Evolutionary conservation across 306 rosid species (phyloP).

Genomic region (Rosa persica): DNA sequence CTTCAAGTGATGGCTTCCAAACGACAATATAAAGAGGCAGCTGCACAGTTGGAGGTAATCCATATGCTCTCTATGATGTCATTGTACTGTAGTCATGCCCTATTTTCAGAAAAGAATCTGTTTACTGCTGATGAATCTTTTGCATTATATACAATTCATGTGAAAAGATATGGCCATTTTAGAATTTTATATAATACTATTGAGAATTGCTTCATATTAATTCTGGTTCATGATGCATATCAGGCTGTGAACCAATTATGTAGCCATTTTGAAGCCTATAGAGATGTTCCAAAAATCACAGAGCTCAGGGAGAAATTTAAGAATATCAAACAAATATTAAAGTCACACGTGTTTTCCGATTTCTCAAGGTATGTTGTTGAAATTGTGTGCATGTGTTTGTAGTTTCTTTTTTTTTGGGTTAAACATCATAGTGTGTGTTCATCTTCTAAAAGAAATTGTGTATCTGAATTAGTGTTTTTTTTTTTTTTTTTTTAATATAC

Average conservation of each 20-base stretch:
- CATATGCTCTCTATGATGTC: neutral
- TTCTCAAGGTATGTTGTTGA: conserved; percentile 70
- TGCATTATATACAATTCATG: neutral
- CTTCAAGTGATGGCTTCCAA: conserved; percentile 99
- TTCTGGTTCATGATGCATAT: conserved; percentile 34
- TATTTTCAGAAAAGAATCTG: neutral
- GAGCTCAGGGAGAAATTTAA: conserved; percentile 98
- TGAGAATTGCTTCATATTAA: conserved; percentile 14
- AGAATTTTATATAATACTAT: neutral
- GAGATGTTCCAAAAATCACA: conserved; percentile 94
- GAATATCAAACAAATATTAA: conserved; percentile 94
- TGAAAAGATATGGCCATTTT: neutral
- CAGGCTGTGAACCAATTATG: conserved; percentile 99
- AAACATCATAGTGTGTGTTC: neutral
- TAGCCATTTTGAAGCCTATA: conserved; percentile 95
- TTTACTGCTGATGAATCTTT: neutral
- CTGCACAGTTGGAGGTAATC: conserved; percentile 95
- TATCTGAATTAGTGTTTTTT: too few species aligned
- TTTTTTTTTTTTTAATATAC: too few species aligned
- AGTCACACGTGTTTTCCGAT: conserved; percentile 97
- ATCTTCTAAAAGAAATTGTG: neutral
- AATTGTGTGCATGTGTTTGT: neutral
- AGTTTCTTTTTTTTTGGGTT: neutral
- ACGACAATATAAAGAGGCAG: conserved; percentile 93
- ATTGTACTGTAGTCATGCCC: neutral